Conservation (phyloP, 768 basidiomycete genomes). For the Rhodotorula diobovata region DNA sequence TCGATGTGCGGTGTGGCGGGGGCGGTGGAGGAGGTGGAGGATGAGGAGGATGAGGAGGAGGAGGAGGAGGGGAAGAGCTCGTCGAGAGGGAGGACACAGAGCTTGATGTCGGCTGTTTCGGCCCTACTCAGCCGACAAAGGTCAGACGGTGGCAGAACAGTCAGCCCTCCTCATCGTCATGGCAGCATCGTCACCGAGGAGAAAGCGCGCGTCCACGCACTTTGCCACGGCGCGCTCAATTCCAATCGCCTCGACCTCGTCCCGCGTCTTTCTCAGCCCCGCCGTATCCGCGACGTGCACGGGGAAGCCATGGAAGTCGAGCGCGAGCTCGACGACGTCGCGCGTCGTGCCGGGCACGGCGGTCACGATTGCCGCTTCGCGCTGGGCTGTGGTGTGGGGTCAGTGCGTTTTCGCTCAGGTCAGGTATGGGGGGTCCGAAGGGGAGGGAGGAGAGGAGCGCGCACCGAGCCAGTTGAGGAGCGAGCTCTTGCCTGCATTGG, state of each 20-base stretch:
- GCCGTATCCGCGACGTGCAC: conserved; percentile 80
- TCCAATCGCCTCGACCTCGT: conserved; percentile 74
- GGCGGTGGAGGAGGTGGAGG: not conserved
- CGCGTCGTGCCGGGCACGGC: conserved; percentile 82
- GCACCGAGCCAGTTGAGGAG: conserved; percentile 76
- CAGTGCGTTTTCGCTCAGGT: not conserved
- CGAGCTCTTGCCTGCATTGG: conserved; percentile 91
- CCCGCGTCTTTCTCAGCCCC: conserved; percentile 64
- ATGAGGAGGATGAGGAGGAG: not conserved
- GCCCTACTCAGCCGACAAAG: conserved; percentile 51
- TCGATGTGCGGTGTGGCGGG: conserved; percentile 15
- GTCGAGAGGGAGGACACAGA: conserved; percentile 76
- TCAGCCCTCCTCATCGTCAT: too few species aligned
- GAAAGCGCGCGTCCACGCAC: conserved; percentile 52
- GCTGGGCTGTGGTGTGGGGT: conserved; percentile 47
- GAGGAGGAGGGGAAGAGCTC: conserved; percentile 46
- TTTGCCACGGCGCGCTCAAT: conserved; percentile 65
- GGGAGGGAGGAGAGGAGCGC: not conserved
- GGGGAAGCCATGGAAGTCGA: conserved; percentile 83
- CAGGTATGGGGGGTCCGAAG: not conserved
- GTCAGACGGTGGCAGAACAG: too few species aligned
- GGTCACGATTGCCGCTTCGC: conserved; percentile 86
- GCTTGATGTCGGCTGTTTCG: conserved; percentile 60
- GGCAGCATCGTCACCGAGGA: too few species aligned
- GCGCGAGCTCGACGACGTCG: conserved; percentile 74